Evolutionary conservation across 306 rosid genomes (phyloP), one percentile per base, ranked within the genome.

Genomic region (Sechiopsis laciniata): DNA sequence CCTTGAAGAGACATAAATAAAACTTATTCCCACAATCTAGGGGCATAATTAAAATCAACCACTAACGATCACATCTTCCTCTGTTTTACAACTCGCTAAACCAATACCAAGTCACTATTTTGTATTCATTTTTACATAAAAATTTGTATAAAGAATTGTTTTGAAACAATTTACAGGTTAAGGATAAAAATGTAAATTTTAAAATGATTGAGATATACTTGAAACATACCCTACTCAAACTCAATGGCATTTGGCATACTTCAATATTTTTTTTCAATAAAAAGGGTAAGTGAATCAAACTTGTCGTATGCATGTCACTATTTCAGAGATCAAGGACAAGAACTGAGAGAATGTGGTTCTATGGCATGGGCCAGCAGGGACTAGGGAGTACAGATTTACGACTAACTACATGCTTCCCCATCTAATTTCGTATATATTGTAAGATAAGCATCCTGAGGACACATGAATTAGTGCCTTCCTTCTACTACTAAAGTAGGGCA

Each of bases 381-480:
- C 20, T 24, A 48, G 57, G 73, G 42, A 48, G 40, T 24, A 48
- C 20, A 22, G 73, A 6, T 21, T 68, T 48, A 68, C 3, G 1
- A 45, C n/a, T 46, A 46, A 67, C 19, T 21, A 35, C 37, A 3
- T 12, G 73, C 56, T 20, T 20, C 16, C 35, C 1, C 7, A 21
- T 56, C 42, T 24, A 68, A 10, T 22, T 21, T 14, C 11, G 7
- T 68, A 42, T 13, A 21, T 11, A 19, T 46, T 7, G 7, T 22
- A 13, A 2, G 35, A 48, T 68, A 46, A 46, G 40, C 37, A 67
- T 67, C 40, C 20, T 7, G 8, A 68, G 26, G 73, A 68, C 57
- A 68, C 73, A 48, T 68, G 73, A 22, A 48, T 13, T 21, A 6
- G 16, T 50, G 73, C 57, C 26, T 46, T 68, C 57, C 26, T 46